These are phyloP conservation scores for Volvox reticuliferus DNA, from an alignment of 139 green algal genomes.

Conservation along the genomic window DNA sequence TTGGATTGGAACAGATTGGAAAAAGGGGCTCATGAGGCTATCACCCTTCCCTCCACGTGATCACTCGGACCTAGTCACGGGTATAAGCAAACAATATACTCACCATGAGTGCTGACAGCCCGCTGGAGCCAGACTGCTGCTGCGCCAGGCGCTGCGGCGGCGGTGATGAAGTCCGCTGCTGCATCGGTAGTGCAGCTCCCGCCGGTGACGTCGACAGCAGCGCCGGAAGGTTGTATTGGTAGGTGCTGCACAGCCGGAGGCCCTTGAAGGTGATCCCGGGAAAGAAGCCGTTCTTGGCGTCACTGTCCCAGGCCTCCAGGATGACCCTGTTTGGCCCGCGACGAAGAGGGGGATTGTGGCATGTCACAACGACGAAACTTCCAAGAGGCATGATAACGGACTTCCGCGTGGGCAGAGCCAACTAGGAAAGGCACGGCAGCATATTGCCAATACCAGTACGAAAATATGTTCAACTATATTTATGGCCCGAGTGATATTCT, in stretches of 20 bases:
- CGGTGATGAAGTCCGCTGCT: background rate
- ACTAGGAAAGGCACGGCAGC: no score
- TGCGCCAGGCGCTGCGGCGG: background rate
- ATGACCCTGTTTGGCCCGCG: background rate
- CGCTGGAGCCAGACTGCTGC: no score
- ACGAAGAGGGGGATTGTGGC: no score
- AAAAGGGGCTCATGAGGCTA: background rate
- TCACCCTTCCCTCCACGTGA: background rate
- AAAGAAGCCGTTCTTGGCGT: conserved; percentile 6
- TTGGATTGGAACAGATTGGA: background rate
- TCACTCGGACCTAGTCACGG: background rate
- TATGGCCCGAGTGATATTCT: no score
- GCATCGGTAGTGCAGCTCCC: no score
- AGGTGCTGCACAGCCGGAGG: conserved; percentile 38
- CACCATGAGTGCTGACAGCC: background rate
- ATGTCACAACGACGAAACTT: no score
- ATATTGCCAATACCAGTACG: no score
- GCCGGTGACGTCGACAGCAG: background rate
- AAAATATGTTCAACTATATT: no score
- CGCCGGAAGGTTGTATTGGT: background rate
- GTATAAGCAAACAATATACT: background rate
- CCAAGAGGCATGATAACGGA: no score
- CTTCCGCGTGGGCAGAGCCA: no score
- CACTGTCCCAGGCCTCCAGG: conserved; percentile 41
- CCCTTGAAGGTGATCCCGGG: conserved; percentile 29